Percentiles rank a stretch among this genome's conserved stretches.
Conservation (phyloP, 2,329 filamentous ascomycete species). For the Epichloe bromicola region DNA sequence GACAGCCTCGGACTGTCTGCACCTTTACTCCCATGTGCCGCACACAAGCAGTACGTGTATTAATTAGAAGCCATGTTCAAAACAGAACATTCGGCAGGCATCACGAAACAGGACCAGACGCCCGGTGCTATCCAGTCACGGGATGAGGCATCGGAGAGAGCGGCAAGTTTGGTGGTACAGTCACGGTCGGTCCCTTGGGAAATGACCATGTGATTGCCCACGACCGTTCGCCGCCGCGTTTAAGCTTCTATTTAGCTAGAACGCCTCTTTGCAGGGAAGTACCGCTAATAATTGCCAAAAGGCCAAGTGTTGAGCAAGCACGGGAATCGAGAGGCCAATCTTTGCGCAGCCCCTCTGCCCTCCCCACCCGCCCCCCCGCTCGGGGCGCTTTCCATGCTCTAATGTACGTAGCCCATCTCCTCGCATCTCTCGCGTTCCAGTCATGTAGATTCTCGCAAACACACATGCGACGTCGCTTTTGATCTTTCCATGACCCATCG, state of each 20-base stretch:
- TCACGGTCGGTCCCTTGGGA: neutral
- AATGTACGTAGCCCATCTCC: neutral
- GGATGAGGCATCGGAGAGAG: too few species aligned
- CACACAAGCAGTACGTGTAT: neutral
- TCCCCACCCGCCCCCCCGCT: neutral
- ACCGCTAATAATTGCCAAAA: too few species aligned
- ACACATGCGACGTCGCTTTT: neutral
- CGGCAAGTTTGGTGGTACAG: too few species aligned
- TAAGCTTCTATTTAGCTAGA: constrained; percentile 9
- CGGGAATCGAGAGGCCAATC: neutral
- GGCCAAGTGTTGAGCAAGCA: neutral
- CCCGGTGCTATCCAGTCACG: too few species aligned
- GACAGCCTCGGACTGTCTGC: neutral
- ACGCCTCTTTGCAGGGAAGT: too few species aligned
- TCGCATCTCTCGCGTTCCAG: neutral
- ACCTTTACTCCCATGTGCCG: neutral
- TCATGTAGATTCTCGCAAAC: neutral
- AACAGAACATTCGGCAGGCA: too few species aligned
- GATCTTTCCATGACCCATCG: neutral
- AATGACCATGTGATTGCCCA: constrained; percentile 6
- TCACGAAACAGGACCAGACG: too few species aligned
- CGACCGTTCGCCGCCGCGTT: neutral
- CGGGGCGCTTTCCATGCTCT: neutral
- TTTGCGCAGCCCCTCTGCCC: neutral
- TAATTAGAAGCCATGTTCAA: neutral